These are phyloP conservation scores for Limnomonas spitsbergensis DNA, from an alignment of 139 green algal species.

Conservation along the genomic window DNA sequence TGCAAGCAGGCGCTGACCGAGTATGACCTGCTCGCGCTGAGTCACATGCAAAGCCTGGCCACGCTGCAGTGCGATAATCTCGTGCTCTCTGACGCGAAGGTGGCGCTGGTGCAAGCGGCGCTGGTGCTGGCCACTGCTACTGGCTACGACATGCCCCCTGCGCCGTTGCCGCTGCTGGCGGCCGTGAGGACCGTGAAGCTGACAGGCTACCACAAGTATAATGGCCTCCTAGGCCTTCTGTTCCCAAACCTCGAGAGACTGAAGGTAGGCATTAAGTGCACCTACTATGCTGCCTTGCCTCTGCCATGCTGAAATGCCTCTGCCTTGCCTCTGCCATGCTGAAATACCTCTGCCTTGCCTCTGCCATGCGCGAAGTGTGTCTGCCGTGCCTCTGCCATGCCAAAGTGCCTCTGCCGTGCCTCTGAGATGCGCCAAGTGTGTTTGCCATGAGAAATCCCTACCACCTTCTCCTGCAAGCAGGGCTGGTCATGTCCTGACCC, in stretches of 20 bases:
- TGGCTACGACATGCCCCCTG: neutral
- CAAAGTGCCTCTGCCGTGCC: neutral
- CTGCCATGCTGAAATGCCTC: neutral
- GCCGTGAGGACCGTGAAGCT: neutral
- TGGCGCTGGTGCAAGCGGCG: neutral
- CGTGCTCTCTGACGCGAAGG: neutral
- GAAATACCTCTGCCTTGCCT: neutral
- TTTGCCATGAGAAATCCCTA: no score
- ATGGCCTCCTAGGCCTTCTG: neutral
- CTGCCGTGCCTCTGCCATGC: neutral
- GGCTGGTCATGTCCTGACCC: no score
- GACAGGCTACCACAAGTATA: conserved; percentile 4
- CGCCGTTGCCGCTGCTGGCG: neutral
- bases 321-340: neutral
- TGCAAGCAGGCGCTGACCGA: conserved; percentile 6
- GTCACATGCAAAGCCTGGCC: neutral
- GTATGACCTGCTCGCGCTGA: neutral
- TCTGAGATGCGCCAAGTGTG: no score
- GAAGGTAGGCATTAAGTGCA: neutral
- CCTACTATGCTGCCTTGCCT: neutral
- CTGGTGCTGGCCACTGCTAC: neutral
- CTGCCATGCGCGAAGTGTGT: neutral
- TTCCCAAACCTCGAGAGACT: neutral
- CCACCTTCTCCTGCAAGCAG: no score
- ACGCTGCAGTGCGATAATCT: conserved; percentile 7